Evolutionary conservation across 176 grass and related monocot genomes (phyloP).

Genomic region (Aegilops bicornis): DNA sequence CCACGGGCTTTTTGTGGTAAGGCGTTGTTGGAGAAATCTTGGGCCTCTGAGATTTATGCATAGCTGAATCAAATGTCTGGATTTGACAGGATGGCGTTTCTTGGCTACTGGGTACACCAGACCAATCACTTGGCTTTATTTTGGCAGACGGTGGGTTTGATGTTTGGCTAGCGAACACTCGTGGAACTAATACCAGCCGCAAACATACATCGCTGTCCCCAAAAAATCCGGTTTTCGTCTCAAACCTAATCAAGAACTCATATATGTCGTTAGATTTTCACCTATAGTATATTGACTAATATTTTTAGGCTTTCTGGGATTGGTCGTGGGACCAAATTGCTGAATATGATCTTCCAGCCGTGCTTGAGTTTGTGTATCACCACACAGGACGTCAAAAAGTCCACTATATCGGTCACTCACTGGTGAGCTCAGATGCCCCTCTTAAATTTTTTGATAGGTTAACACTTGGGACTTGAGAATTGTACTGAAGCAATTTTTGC

Average conservation of each 20-base stretch:
- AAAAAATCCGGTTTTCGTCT: constrained; percentile 37
- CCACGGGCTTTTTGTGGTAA: constrained; percentile 64
- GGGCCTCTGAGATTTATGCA: background rate
- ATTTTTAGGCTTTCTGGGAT: constrained; percentile 58
- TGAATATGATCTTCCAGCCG: constrained; percentile 57
- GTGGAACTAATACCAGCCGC: constrained; percentile 59
- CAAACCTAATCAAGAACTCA: constrained; percentile 16
- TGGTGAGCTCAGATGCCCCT: constrained; percentile 27
- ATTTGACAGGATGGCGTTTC: constrained; percentile 48
- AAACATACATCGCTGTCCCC: constrained; percentile 40
- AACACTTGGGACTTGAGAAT: background rate
- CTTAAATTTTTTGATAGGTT: background rate
- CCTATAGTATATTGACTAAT: background rate
- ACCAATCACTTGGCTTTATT: constrained; percentile 57
- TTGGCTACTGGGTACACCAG: constrained; percentile 60
- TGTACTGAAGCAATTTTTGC: background rate
- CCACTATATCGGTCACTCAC: constrained; percentile 59
- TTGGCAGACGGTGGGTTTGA: constrained; percentile 58
- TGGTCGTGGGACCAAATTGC: constrained; percentile 57
- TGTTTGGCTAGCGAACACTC: constrained; percentile 66
- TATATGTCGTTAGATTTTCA: constrained; percentile 16
- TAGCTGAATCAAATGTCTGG: constrained; percentile 11
- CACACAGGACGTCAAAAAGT: constrained; percentile 44
- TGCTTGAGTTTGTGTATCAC: constrained; percentile 44
- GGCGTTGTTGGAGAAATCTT: background rate